phyloP scores from a whole-genome alignment of 768 basidiomycete genomes.

The Asterophora parasitica region DNA sequence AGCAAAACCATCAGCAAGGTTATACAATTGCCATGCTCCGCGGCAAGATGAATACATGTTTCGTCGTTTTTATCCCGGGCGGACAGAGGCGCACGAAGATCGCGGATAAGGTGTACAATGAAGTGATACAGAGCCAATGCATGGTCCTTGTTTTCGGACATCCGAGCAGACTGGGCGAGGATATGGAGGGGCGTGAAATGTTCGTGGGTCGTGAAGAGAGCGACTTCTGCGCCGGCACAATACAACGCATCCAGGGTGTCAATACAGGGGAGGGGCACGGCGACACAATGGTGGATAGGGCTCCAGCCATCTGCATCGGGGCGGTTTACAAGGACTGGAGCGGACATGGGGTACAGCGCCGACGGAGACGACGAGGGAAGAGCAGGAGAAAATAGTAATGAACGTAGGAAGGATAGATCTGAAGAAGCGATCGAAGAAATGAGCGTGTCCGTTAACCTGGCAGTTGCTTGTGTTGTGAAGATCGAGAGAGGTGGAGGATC shows the following conservation, averaged over 20 bases:
- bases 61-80: constrained; percentile 65
- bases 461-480: constrained; percentile 38
- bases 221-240: constrained; percentile 70
- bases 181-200: constrained; percentile 68
- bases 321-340: constrained; percentile 59
- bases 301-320: constrained; percentile 70
- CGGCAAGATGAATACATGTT: constrained; percentile 77
- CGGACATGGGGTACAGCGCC: constrained; percentile 39
- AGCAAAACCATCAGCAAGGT: constrained; percentile 61
- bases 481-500: constrained; percentile 35
- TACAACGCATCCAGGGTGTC: constrained; percentile 68
- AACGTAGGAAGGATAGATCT: constrained; percentile 47
- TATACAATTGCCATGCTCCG: constrained; percentile 64
- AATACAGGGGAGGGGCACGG: constrained; percentile 48
- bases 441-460: constrained; percentile 45
- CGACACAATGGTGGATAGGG: constrained; percentile 65
- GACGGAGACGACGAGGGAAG: constrained; percentile 33
- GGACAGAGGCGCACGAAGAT: constrained; percentile 64
- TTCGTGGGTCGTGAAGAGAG: constrained; percentile 60
- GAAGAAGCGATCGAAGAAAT: constrained; percentile 47
- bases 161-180: constrained; percentile 41
- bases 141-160: constrained; percentile 29
- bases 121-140: constrained; percentile 48
- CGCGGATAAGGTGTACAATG: constrained; percentile 60
- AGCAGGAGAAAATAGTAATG: constrained; percentile 50